Evolutionary conservation across 139 green algal species (phyloP), one percentile per base, ranked within the genome.

Genomic region (Axilococcus clingmanii): DNA sequence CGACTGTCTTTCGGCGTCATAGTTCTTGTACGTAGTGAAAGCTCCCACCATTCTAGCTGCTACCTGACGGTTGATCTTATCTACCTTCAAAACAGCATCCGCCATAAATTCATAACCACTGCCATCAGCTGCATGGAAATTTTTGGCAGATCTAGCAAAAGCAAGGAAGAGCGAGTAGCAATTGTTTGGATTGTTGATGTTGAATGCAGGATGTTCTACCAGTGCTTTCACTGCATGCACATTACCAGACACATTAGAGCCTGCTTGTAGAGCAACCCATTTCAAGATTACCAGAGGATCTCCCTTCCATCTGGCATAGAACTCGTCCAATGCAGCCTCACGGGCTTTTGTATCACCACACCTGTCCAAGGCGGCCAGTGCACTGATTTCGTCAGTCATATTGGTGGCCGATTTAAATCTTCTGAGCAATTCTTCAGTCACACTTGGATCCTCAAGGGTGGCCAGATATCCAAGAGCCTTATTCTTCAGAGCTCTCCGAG

Each of bases 371-470:
- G 74, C 64, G 3, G 65, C 63, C 24, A 98, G 69, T 0, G 88
- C 85, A 4, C 77, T 65, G 19, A 95, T 83, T 63, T 84, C 65
- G 59, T 98, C 92, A 4, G 91, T 99, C 92, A 99, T 99, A 82
- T 99, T 99, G 32, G 72, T 86, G 7, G 91, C 89, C 7, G 54
- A 55, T 25, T 68, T 56, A 60, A 75, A 71, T 38, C 82, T 68
- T n/a, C 43, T 20, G 48, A 86, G 59, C 42, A 85, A 42, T 33
- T 78, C 63, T 35, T 52, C 60, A 4, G 65, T 80, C 40, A 89
- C 74, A 0, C 57, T 57, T 2, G 73, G 48, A 22, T 88, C 84
- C 23, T 80, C 68, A 61, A 94, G 64, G 5, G 53, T 55, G 12
- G 75, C 59, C 61, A 96, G 63, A 33, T 69, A 93, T 68, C 4